Percentiles rank a stretch among this genome's conserved stretches.
Conservation (phyloP, 1,284 basidiomycete species). For the Neolentinus lepideus region DNA sequence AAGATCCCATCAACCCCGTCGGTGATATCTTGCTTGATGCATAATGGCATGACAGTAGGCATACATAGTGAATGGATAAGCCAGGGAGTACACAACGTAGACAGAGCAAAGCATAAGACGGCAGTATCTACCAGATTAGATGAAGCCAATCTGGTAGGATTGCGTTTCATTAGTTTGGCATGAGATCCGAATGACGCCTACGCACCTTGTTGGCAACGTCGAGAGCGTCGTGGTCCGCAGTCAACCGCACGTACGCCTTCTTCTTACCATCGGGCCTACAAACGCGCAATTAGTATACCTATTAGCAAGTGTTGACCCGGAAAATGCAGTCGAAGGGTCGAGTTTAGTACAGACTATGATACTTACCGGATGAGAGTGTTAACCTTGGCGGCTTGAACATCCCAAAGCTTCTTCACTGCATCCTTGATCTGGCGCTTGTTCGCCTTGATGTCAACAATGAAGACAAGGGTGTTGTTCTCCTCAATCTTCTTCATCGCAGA, state of each 20-base stretch:
- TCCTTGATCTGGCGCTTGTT: slow-evolving; percentile 99
- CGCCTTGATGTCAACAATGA: slow-evolving; percentile 90
- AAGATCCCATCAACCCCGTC: not conserved
- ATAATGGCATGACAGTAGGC: slow-evolving; percentile 2
- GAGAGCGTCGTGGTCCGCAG: slow-evolving; percentile 93
- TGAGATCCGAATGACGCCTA: not conserved
- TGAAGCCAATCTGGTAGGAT: slow-evolving; percentile 66
- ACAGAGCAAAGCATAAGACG: slow-evolving; percentile 5
- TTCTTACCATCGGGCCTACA: slow-evolving; percentile 94
- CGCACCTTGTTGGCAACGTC: slow-evolving; percentile 98
- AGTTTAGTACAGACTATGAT: no score
- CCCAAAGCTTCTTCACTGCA: slow-evolving; percentile 98
- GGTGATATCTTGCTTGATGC: slow-evolving; percentile 8
- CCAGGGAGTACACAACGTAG: not conserved
- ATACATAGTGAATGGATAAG: slow-evolving; percentile 7
- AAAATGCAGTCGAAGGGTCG: no score
- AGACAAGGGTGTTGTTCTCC: slow-evolving; percentile 98
- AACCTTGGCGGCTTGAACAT: slow-evolving; percentile 92
- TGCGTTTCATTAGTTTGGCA: not conserved
- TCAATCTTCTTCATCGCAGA: slow-evolving; percentile 98
- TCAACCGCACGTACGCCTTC: slow-evolving; percentile 97
- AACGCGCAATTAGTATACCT: not conserved
- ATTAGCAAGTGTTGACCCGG: no score
- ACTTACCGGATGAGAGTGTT: slow-evolving; percentile 96
- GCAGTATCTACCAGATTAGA: slow-evolving; percentile 34